Percentiles rank a stretch among this genome's conserved stretches.
phyloP scores from a whole-genome alignment of 2,329 filamentous ascomycete genomes.

The Pochonia chlamydosporia region DNA sequence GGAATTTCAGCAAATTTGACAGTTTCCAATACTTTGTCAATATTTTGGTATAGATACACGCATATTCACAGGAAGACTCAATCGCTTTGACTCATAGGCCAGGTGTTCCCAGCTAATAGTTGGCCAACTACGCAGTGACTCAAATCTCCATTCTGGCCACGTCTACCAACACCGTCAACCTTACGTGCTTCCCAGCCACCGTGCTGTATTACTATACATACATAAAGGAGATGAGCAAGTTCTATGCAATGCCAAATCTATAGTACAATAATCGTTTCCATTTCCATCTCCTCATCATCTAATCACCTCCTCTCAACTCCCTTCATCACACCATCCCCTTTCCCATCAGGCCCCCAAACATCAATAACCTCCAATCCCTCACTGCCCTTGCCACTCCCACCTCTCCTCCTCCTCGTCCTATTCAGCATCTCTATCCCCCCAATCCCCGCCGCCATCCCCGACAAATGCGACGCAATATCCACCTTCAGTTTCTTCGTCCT shows the following conservation, averaged over 20 bases:
- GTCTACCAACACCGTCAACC: no score
- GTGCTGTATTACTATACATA: neutral
- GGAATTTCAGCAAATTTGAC: no score
- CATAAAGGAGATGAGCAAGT: neutral
- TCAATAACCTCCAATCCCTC: conserved; percentile 11
- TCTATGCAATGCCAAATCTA: neutral
- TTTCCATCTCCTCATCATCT: no score
- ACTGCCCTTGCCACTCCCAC: conserved; percentile 10
- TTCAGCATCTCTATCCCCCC: conserved; percentile 30
- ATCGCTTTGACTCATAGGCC: no score
- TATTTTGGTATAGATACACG: neutral
- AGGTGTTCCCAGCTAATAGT: no score
- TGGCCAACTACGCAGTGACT: no score
- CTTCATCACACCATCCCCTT: neutral
- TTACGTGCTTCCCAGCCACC: no score
- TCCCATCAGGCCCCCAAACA: conserved; percentile 5
- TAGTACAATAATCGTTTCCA: neutral
- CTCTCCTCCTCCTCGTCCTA: conserved; percentile 11
- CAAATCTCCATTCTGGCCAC: no score
- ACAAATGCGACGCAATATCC: conserved; percentile 49
- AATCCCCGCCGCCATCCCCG: conserved; percentile 43
- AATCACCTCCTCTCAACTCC: neutral
- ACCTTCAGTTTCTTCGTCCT: conserved; percentile 35
- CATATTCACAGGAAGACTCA: no score
- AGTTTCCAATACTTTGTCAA: no score